Conservation (phyloP, 305 asterid genomes). For the Fraxinus latifolia region DNA sequence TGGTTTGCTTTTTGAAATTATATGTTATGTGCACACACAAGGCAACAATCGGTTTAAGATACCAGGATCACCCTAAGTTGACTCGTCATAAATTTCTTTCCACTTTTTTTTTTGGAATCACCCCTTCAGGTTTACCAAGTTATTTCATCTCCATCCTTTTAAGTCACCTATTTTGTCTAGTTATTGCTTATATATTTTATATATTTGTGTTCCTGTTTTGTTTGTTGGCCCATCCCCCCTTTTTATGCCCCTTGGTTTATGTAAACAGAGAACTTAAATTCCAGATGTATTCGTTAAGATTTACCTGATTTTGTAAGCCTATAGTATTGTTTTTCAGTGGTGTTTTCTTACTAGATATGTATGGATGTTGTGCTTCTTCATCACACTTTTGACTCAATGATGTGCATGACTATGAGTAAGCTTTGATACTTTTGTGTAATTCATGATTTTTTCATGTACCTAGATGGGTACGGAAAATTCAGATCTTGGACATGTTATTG, state of each 20-base stretch:
- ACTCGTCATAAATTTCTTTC: not conserved
- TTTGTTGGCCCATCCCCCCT: not conserved
- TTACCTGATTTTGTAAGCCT: not conserved
- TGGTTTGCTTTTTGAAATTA: not conserved
- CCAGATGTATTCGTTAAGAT: not conserved
- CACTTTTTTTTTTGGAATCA: not conserved
- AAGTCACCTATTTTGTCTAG: not conserved
- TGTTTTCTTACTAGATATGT: not conserved
- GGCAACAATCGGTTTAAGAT: not conserved
- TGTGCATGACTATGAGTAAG: not conserved
- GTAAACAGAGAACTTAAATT: not conserved
- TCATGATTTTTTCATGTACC: not conserved
- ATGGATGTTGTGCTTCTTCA: not conserved
- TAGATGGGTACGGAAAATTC: conserved; percentile 50
- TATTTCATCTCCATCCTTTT: not conserved
- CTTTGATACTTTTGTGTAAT: not conserved
- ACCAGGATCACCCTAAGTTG: not conserved
- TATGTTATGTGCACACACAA: not conserved
- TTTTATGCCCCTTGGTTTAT: not conserved
- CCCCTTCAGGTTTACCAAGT: not conserved
- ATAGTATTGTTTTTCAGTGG: not conserved
- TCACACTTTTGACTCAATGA: not conserved
- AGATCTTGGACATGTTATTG: conserved; percentile 41
- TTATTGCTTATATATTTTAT: no score
- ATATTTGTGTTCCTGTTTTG: not conserved